Evolutionary conservation across 805 yeast genomes (phyloP).

Genomic region (Cyberlindnera lachancei): DNA sequence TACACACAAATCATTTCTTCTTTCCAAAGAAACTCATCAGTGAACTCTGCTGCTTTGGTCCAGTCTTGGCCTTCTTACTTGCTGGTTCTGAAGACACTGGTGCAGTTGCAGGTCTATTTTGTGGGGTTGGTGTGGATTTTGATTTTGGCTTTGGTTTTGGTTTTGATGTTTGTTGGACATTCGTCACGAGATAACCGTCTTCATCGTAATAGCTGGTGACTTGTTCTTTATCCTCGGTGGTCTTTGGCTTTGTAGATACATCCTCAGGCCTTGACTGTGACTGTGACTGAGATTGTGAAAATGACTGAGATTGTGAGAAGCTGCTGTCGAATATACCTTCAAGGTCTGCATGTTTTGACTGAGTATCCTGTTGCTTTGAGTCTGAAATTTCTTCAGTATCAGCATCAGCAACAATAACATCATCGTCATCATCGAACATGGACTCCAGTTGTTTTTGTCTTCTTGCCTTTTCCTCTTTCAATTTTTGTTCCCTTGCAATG

Average conservation of each 20-base stretch:
- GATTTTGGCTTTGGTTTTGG: slow-evolving; percentile 17
- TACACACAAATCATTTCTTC: slow-evolving; percentile 6
- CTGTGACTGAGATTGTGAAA: slow-evolving; percentile 4
- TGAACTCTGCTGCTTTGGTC: slow-evolving; percentile 33
- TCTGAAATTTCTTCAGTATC: background rate
- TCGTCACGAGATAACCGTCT: slow-evolving; percentile 43
- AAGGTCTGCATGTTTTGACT: slow-evolving; percentile 7
- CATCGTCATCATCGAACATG: slow-evolving; percentile 29
- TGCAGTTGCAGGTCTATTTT: slow-evolving; percentile 3
- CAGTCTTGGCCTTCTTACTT: slow-evolving; percentile 15
- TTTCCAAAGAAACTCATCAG: slow-evolving; percentile 43
- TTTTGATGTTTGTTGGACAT: slow-evolving; percentile 14
- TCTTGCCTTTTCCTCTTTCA: slow-evolving; percentile 6
- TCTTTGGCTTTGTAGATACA: background rate
- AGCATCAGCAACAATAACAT: slow-evolving; percentile 8
- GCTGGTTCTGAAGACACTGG: slow-evolving; percentile 3
- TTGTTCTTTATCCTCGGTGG: slow-evolving; percentile 7
- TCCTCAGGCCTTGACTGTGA: slow-evolving; percentile 9
- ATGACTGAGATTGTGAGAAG: slow-evolving; percentile 13
- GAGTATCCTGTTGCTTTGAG: slow-evolving; percentile 1
- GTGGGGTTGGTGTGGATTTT: slow-evolving; percentile 13
- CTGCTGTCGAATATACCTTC: slow-evolving; percentile 18
- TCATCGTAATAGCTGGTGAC: slow-evolving; percentile 33
- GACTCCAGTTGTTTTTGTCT: slow-evolving; percentile 24
- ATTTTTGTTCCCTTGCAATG: slow-evolving; percentile 6